Base-by-base conservation (phyloP, 2,329 filamentous ascomycete genomes). In the Epichloe baconii region DNA sequence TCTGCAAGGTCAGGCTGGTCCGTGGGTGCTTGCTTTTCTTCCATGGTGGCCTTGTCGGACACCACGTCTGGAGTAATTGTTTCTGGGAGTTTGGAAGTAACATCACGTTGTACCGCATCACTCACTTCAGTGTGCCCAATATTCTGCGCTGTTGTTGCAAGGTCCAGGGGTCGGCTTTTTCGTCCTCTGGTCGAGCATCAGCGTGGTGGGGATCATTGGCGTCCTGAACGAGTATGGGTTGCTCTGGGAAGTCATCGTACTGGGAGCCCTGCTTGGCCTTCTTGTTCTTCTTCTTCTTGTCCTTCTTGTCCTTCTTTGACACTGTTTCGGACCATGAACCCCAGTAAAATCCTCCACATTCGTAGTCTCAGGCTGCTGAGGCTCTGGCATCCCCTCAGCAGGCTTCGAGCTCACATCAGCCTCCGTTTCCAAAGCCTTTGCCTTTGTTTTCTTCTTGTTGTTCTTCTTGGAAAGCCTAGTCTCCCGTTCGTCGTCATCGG, bases 381-480 rank as follows among this genome's bases (percentile, higher is more conserved):
- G 38, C 19, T 49, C 44, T n/a, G 23, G 45, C 7, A 19, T 48
- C 46, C 54, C 54, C 31, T 52, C 52, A 35, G 43, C 43, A 51
- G 47, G 12, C 11, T 52, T 50, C 50, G 53, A 53, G 47, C 46
- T 55, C 44, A 55, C 55, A 48, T 52, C 47, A 48, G 52, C 44
- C 31, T 50, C 55, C 37, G 44, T 37, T 51, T 53, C 54, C 46
- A 52, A 26, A 44, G 15, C 44, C 45, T 55, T 58, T 26, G 49
- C 53, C 15, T 57, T 52, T 38, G 55, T 54, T 44, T 54, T 54
- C 48, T 63, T 64, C 61, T 65, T 66, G 62, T 62, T 67, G 57
- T 61, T 66, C 56, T 59, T 56, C 44, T 62, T 59, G 4, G 55
- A 55, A 17, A 53, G 34, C 8, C 52, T 56, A 38, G 36, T 12